phyloP scores from a whole-genome alignment of 2,329 filamentous ascomycete genomes.

The Fusarium paranaense region DNA sequence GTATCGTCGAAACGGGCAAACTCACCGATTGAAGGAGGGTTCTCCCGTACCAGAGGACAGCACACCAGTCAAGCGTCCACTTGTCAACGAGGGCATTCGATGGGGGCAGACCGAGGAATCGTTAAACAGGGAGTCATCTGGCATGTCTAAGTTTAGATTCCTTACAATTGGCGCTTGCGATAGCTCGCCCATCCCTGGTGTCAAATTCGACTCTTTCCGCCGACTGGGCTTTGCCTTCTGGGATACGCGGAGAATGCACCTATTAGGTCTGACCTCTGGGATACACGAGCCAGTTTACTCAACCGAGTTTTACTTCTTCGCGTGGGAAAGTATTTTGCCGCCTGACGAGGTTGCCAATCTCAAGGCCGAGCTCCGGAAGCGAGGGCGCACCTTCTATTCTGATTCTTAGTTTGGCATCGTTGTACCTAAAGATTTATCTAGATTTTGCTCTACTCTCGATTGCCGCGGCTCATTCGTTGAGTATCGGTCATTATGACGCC shows the following conservation, averaged over 20 bases:
- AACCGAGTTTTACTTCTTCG: not conserved
- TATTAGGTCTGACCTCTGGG: not conserved
- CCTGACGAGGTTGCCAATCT: constrained; percentile 3
- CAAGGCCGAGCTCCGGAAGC: constrained; percentile 2
- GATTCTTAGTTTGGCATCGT: too few relatives aligned
- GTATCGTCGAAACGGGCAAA: not conserved
- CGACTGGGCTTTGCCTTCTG: constrained; percentile 32
- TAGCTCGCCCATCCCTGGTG: constrained; percentile 15
- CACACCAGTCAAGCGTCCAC: not conserved
- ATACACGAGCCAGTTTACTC: not conserved
- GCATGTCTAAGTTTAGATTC: not conserved
- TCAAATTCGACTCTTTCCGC: constrained; percentile 32
- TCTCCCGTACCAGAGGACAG: not conserved
- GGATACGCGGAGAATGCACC: constrained; percentile 22
- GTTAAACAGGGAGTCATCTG: not conserved
- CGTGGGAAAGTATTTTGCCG: constrained; percentile 10
- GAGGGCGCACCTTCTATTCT: not conserved
- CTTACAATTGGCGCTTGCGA: not conserved
- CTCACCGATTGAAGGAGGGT: not conserved
- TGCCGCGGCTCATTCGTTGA: too few relatives aligned
- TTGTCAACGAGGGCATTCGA: not conserved
- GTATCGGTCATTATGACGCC: too few relatives aligned
- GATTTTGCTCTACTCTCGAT: too few relatives aligned
- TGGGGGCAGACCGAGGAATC: constrained; percentile 4
- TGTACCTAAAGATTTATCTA: too few relatives aligned